Base-by-base conservation (phyloP, 495 filamentous ascomycete genomes). In the Pyrenopolyporus hunteri region DNA sequence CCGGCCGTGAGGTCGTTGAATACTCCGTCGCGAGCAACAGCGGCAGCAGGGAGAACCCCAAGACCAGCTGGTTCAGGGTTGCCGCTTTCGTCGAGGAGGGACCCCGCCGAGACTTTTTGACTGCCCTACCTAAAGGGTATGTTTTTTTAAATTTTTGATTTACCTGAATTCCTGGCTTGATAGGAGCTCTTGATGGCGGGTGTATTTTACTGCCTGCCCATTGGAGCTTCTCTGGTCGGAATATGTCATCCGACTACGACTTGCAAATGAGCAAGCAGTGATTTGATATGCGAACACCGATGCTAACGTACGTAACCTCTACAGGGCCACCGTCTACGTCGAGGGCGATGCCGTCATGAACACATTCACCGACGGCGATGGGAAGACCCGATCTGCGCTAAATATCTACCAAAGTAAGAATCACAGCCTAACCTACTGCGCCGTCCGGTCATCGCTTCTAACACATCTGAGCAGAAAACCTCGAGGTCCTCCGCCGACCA, bases 31-130 rank as follows among this genome's bases (percentile, higher is more conserved):
- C 76, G 23, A 86, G 83, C 31, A 78, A 70, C 57, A 66, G 68
- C 51, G 89, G 89, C 2, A 66, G 78, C 36, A 63, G 63, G 37
- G 85, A 88, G 1, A 87, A 90, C 71, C 77, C 80, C 42, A 73
- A 83, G 62, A 89, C 88, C 11, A 91, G 84, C 80, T 97, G 85
- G 85, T 97, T 89, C 81, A 80, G 79, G 44, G 76, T 96, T 33
- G 73, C 83, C 3, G 81, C 78, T 76, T 94, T 94, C 74, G 48
- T 74, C 22, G 68, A 73, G 59, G 80, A 83, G 14, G 85, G 86
- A 25, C 83, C 75, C 16, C 76, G 82, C 70, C 85, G 86, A 65
- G 87, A 93, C 49, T 85, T 78, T 69, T 59, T 92, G 31, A 68
- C 86, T 49, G 72, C 74, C 52, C 73, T 95, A 74, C 82, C 79